phyloP scores from a whole-genome alignment of 208 protist species.

The Jaenimonas drosophilae region DNA sequence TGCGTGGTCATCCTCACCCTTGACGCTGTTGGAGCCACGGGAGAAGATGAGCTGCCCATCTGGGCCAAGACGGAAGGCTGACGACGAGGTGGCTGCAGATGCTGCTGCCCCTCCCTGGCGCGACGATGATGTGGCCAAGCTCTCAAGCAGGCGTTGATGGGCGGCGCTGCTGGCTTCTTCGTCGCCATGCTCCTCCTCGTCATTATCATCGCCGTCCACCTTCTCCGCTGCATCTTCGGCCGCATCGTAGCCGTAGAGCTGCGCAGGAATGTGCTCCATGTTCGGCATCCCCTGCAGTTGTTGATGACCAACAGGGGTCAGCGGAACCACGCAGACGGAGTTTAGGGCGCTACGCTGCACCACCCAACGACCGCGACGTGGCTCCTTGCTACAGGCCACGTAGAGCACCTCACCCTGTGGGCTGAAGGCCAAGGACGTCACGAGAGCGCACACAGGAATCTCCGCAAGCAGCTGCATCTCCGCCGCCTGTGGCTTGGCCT shows the following conservation, averaged over 20 bases:
- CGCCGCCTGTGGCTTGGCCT: constrained; percentile 6
- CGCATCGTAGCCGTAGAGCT: constrained; percentile 51
- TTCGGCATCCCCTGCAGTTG: constrained; percentile 10
- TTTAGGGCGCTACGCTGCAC: constrained; percentile 67
- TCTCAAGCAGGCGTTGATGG: no score
- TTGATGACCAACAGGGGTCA: constrained; percentile 20
- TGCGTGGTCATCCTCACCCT: no score
- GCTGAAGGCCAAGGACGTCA: constrained; percentile 63
- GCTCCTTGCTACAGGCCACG: constrained; percentile 68
- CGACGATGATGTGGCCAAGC: no score
- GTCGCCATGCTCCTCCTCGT: constrained; percentile 5
- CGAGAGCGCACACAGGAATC: constrained; percentile 61
- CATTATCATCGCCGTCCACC: constrained; percentile 9
- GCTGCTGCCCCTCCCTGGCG: no score
- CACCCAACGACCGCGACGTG: constrained; percentile 76
- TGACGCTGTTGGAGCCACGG: no score
- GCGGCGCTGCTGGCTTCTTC: no score
- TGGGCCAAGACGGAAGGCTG: no score
- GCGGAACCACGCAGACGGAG: constrained; percentile 61
- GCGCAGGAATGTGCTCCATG: constrained; percentile 70
- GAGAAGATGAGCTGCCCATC: no score
- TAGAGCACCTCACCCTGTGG: constrained; percentile 34
- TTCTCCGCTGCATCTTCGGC: constrained; percentile 15
- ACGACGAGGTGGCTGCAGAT: no score
- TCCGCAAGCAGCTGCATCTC: constrained; percentile 38